Evolutionary conservation across 2,329 filamentous ascomycete genomes (phyloP), one percentile per base, ranked within the genome.

Genomic region (Colletotrichum filicis): DNA sequence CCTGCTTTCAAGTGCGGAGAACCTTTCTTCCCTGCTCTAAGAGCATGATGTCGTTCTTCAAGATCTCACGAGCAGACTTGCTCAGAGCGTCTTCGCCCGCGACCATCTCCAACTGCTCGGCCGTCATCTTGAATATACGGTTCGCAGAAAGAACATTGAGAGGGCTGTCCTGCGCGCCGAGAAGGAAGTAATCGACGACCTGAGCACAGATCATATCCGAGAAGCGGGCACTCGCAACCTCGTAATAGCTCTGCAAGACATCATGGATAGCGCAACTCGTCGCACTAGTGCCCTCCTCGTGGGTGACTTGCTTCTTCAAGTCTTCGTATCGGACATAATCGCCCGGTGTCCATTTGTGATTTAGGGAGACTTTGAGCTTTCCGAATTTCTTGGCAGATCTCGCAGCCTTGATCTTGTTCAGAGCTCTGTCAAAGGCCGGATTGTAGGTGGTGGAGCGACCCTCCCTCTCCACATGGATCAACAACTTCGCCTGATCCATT

Each of bases 201-300:
- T 93, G 91, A 73, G 87, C 86, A 76, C 85, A 90, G 1, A 94
- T 79, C 4, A 84, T 87, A 75, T 94, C 92, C 1, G 92, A 85
- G 71, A 94, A 92, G 0, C 91, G 87, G 75, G 89, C 88, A 16
- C 83, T 84, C 0, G 90, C 85, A 1, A 92, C 87, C 28, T 88
- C 85, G 81, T 94, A 93, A 79, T 92, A 94, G 1, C 87, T 84
- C 53, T 85, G 79, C 0, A 94, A 82, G 1, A 89, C 87, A 71
- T 93, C 88, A 68, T 92, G 89, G 5, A 93, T 86, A 7, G 90
- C 85, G 37, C 87, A 82, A 5, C 84, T 76, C 0, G 81, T 80
- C 46, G 85, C 79, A 6, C 11, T 8, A 11, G 37, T 26, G 5
- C 37, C 37, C 1, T 68, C 16, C 2, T 12, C 58, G 12, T 30